Evolutionary conservation across 805 yeast genomes (phyloP).

Genomic region (Spathaspora passalidarum): DNA sequence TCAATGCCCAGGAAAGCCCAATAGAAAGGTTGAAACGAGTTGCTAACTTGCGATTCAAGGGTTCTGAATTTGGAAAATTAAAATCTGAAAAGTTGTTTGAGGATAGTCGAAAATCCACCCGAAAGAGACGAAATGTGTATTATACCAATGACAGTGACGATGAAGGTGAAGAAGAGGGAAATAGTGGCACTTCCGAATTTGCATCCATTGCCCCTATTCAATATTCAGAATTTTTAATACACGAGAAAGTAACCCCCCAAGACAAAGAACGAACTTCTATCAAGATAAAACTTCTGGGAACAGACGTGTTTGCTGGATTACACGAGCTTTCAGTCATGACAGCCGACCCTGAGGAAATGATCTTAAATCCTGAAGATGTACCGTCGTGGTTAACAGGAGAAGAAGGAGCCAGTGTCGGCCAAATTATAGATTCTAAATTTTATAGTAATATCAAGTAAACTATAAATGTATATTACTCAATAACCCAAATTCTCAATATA

Average conservation of each 20-base stretch:
- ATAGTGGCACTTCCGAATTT: slow-evolving; percentile 29
- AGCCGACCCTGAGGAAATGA: slow-evolving; percentile 25
- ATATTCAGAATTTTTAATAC: slow-evolving; percentile 43
- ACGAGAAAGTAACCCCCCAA: slow-evolving; percentile 21
- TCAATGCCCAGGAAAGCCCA: slow-evolving; percentile 15
- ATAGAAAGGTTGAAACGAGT: slow-evolving; percentile 26
- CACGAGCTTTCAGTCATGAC: slow-evolving; percentile 55
- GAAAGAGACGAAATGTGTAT: slow-evolving; percentile 8
- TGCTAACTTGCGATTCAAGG: slow-evolving; percentile 63
- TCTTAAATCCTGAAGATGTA: slow-evolving; percentile 50
- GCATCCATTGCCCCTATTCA: slow-evolving; percentile 60
- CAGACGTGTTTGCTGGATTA: slow-evolving; percentile 74
- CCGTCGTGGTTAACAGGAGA: slow-evolving; percentile 85
- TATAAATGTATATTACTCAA: too few relatives aligned
- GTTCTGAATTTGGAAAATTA: slow-evolving; percentile 38
- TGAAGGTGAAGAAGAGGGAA: slow-evolving; percentile 13
- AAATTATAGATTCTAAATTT: slow-evolving; percentile 15
- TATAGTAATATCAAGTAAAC: too few relatives aligned
- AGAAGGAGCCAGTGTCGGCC: slow-evolving; percentile 54
- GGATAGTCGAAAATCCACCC: slow-evolving; percentile 17
- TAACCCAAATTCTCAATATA: slow-evolving; percentile 27
- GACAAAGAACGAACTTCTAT: slow-evolving; percentile 18
- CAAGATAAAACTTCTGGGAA: slow-evolving; percentile 50
- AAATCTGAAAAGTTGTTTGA: slow-evolving; percentile 39
- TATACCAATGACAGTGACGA: slow-evolving; percentile 12